Evolutionary conservation across 805 yeast genomes (phyloP).

Genomic region (Cyberlindnera misumaiensis): DNA sequence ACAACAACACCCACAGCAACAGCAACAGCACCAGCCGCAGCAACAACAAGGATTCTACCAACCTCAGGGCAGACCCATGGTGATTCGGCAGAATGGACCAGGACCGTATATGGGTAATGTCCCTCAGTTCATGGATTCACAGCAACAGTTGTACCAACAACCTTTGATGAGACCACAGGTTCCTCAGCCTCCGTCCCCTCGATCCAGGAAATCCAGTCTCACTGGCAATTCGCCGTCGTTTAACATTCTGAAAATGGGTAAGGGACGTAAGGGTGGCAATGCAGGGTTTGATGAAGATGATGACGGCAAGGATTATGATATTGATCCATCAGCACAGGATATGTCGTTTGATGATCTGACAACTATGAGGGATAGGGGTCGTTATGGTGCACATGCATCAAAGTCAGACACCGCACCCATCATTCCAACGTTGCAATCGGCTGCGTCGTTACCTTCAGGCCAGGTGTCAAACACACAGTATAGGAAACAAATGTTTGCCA

Average conservation of each 20-base stretch:
- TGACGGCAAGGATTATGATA: constrained; percentile 29
- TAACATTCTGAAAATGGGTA: constrained; percentile 10
- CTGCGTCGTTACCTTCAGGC: constrained; percentile 16
- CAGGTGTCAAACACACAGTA: constrained; percentile 50
- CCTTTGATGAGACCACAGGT: not conserved
- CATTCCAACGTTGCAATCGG: constrained; percentile 57
- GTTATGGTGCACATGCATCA: constrained; percentile 41
- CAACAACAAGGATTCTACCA: not conserved
- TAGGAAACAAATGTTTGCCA: constrained; percentile 61
- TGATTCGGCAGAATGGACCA: not conserved
- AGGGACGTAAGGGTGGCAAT: constrained; percentile 2
- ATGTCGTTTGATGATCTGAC: constrained; percentile 60
- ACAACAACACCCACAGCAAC: constrained; percentile 7
- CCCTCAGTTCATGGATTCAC: not conserved
- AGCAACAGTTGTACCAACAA: constrained; percentile 1
- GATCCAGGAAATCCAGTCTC: constrained; percentile 18
- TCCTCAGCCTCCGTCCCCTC: constrained; percentile 1
- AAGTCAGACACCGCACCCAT: constrained; percentile 59
- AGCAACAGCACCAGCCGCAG: constrained; percentile 15
- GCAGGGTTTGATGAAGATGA: constrained; percentile 27
- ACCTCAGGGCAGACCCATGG: not conserved
- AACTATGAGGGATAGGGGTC: constrained; percentile 58
- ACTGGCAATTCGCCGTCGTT: constrained; percentile 12
- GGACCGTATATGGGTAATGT: constrained; percentile 6
- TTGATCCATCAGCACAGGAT: constrained; percentile 28